Evolutionary conservation across 1,284 basidiomycete species (phyloP).

Genomic region (Sporisorium iseilematis-ciliati): DNA sequence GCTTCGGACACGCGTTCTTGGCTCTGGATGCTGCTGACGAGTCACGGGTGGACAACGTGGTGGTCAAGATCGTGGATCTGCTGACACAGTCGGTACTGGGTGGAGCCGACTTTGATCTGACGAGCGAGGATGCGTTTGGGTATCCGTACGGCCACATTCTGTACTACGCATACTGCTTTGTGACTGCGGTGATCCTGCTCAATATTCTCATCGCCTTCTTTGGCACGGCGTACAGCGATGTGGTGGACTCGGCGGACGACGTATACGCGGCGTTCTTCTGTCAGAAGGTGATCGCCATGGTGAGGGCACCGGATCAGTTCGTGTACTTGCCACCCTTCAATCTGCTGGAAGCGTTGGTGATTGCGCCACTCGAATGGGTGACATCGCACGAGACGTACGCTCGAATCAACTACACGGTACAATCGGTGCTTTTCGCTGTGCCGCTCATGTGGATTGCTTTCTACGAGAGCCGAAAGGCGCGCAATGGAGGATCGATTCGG

Average conservation of each 20-base stretch:
- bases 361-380: conserved; percentile 86
- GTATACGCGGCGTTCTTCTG: conserved; percentile 52
- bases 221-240: conserved; percentile 65
- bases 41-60: conserved; percentile 73
- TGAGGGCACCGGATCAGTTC: conserved; percentile 79
- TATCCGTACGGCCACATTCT: conserved; percentile 78
- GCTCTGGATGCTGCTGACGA: conserved; percentile 93
- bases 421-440: conserved; percentile 52
- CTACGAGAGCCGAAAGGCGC: conserved; percentile 50
- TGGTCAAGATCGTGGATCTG: conserved; percentile 77
- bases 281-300: conserved; percentile 64
- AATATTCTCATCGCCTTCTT: conserved; percentile 89
- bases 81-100: conserved; percentile 83
- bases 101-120: conserved; percentile 53
- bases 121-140: conserved; percentile 39
- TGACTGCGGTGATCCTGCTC: conserved; percentile 53
- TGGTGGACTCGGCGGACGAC: conserved; percentile 57
- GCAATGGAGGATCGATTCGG: conserved; percentile 36
- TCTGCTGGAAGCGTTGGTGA: conserved; percentile 81
- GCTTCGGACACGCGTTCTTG: conserved; percentile 86
- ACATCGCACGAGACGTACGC: conserved; percentile 48
- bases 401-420: conserved; percentile 48
- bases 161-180: conserved; percentile 75
- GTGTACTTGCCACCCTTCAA: conserved; percentile 78
- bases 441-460: conserved; percentile 58